Evolutionary conservation across 768 basidiomycete genomes (phyloP).

Genomic region (Pulveroboletus frians): DNA sequence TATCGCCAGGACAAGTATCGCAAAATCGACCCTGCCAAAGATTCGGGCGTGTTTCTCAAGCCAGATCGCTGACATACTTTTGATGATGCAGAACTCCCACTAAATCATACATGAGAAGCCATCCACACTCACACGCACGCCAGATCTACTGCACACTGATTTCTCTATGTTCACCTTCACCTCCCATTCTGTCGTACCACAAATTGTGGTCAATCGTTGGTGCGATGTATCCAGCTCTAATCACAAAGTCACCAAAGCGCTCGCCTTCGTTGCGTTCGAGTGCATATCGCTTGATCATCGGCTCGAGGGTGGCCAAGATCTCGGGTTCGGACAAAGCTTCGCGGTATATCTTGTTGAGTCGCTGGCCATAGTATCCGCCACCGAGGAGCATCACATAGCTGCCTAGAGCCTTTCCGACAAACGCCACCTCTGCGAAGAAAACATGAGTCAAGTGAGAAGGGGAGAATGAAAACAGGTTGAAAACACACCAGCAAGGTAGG

Average conservation of each 20-base stretch:
- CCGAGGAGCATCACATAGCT: constrained; percentile 93
- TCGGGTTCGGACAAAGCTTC: constrained; percentile 88
- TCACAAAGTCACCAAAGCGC: constrained; percentile 92
- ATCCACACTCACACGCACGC: neutral
- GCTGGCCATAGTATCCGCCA: constrained; percentile 90
- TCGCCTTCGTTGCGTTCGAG: constrained; percentile 83
- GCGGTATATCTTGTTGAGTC: constrained; percentile 94
- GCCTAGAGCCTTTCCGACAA: constrained; percentile 93
- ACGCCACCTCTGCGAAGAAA: constrained; percentile 72
- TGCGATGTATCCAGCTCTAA: constrained; percentile 86
- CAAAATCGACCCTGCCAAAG: neutral
- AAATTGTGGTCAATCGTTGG: constrained; percentile 66
- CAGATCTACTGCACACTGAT: constrained; percentile 12
- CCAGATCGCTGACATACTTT: neutral
- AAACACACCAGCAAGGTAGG: constrained; percentile 73
- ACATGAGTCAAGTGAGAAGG: neutral
- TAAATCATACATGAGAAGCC: neutral
- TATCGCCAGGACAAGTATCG: no score
- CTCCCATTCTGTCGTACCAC: constrained; percentile 85
- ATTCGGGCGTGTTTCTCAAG: no score
- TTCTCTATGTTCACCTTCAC: constrained; percentile 58
- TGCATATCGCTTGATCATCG: constrained; percentile 95
- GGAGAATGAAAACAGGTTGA: neutral
- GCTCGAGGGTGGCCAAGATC: constrained; percentile 80
- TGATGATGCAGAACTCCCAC: neutral